Percentiles rank a stretch among this genome's conserved stretches.
Conservation (phyloP, 2,329 filamentous ascomycete genomes). For the Aspergillus sp. region DNA sequence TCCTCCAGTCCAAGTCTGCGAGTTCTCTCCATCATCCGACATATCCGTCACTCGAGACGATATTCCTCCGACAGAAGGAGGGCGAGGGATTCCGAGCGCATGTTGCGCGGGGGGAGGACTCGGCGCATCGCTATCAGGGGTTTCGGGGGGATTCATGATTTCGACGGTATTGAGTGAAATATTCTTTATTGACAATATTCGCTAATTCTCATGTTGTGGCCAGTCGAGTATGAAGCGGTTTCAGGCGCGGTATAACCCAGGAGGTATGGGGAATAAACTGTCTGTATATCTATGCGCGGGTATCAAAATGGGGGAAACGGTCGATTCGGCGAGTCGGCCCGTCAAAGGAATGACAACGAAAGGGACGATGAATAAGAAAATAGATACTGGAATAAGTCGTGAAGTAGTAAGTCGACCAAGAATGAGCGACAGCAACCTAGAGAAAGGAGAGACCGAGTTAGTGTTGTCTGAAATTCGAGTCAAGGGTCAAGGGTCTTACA, state of each 20-base stretch:
- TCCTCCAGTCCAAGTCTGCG: conserved; percentile 39
- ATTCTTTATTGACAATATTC: conserved; percentile 10
- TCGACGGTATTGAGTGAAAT: conserved; percentile 2
- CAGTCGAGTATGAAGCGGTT: conserved; percentile 7
- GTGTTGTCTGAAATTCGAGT: conserved; percentile 2
- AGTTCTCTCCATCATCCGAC: conserved; percentile 52
- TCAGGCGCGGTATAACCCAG: not conserved
- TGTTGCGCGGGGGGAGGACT: conserved; percentile 39
- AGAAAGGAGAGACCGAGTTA: conserved; percentile 7
- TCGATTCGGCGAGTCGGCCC: not conserved
- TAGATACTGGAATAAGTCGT: not conserved
- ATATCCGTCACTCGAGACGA: conserved; percentile 71
- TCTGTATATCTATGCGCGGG: not conserved
- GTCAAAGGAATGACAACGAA: conserved; percentile 18
- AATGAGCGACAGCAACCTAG: conserved; percentile 22
- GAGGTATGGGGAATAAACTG: not conserved
- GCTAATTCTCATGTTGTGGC: conserved; percentile 24
- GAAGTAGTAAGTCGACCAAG: conserved; percentile 1
- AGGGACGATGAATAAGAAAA: not conserved
- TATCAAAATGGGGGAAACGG: not conserved
- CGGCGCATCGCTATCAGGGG: conserved; percentile 37
- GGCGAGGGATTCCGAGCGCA: conserved; percentile 53
- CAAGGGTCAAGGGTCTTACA: not conserved
- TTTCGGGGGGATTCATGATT: not conserved
- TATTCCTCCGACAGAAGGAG: conserved; percentile 49